Conservation (phyloP, 306 rosid species). For the Cicer chorassanicum region DNA sequence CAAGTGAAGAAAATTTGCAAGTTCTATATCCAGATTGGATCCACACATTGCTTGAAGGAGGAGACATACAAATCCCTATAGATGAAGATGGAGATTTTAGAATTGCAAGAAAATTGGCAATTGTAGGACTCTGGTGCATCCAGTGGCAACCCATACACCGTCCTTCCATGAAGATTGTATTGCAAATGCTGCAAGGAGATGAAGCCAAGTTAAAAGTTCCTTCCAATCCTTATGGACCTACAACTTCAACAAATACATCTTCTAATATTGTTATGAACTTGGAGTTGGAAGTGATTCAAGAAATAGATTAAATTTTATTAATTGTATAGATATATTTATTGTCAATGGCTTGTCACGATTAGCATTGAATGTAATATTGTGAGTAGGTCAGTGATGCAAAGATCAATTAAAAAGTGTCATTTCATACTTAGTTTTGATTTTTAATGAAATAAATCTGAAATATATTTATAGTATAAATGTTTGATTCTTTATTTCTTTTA, state of each 20-base stretch:
- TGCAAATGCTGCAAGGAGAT: conserved; percentile 31
- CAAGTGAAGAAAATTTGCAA: background rate
- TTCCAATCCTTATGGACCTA: conserved; percentile 16
- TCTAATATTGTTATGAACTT: background rate
- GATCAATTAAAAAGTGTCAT: no score
- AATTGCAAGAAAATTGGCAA: conserved; percentile 30
- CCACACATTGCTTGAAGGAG: background rate
- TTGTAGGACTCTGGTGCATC: conserved; percentile 30
- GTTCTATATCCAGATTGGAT: conserved; percentile 3
- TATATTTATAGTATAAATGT: no score
- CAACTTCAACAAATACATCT: background rate
- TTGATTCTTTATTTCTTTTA: no score
- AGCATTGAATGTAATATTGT: no score
- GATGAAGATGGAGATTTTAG: conserved; percentile 7
- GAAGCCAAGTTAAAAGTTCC: conserved; percentile 5
- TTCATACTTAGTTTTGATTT: no score
- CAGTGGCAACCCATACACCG: conserved; percentile 35
- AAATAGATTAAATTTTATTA: background rate
- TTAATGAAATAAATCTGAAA: no score
- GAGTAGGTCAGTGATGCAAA: no score
- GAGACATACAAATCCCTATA: background rate
- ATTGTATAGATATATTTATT: background rate
- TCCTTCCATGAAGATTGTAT: conserved; percentile 28
- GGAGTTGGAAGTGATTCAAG: background rate
- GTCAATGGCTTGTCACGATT: background rate